Evolutionary conservation across 176 grass and related monocot species (phyloP), one percentile per base, ranked within the genome.

Genomic region (Urochloa ruziziensis): DNA sequence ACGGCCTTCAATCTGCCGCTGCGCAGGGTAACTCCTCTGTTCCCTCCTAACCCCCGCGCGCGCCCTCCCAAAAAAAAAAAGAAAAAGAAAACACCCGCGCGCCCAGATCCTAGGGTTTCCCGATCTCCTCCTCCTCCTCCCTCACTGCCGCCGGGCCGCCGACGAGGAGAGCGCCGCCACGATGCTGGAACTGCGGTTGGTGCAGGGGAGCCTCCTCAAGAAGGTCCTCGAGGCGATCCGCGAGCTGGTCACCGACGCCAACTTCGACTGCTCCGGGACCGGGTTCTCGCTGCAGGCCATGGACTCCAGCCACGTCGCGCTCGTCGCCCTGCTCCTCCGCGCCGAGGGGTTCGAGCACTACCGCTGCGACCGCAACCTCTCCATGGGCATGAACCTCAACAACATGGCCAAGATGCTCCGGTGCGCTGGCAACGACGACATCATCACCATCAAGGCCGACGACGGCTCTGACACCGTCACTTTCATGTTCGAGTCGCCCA

Each of bases 381-480:
- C 96, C 60, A 98, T 98, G 93, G 96, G 96, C 52, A 98, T 98
- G 89, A 98, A 98, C 87, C 93, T 98, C 75, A 78, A 51, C 87
- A 98, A 98, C 89, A 94, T 98, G 92, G 69, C 96, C 85, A 98
- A 98, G 91, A 98, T 98, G 93, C 96, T 98, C 56, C 88, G 90
- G 35, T 98, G 96, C 61, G 93, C 92, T 40, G 86, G 90, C 62
- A 93, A 95, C 79, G 93, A 98, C 1, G 93, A 98, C 79, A 98
- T 98, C 85, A 91, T 98, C 89, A 98, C 96, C 87, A 84, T 98
- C 87, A 98, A 98, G 91, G 96, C 96, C 14, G 96, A 98, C 19
- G 96, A 95, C 37, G 96, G 96, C 1, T 93, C 89, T 9, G 96
- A 98, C 72, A 91, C 93, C 48, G 96, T 98, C 66, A 95, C 96